Percentiles rank a stretch among this genome's conserved stretches.
phyloP scores from a whole-genome alignment of 352 stramenopile genomes.

The Phytopythium aichiense region DNA sequence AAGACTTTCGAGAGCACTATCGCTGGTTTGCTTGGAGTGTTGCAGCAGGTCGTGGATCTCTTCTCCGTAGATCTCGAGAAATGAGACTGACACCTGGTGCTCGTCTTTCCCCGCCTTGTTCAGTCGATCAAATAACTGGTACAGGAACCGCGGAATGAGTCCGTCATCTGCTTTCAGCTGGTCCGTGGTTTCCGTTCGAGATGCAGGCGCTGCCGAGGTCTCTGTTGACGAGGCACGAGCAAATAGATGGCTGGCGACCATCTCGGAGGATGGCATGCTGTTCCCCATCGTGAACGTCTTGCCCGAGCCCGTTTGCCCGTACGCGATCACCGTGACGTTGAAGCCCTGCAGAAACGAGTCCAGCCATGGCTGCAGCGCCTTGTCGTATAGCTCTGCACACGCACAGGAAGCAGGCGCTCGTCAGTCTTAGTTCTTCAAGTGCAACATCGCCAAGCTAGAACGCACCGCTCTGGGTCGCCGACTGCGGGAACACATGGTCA shows the following conservation, averaged over 20 bases:
- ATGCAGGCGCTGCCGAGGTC: constrained; percentile 8
- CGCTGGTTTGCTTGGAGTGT: constrained; percentile 19
- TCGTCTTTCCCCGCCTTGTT: constrained; percentile 25
- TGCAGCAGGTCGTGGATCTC: constrained; percentile 95
- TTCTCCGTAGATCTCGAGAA: constrained; percentile 97
- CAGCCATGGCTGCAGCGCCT: constrained; percentile 74
- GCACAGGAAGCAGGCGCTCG: not conserved
- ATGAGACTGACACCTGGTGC: constrained; percentile 74
- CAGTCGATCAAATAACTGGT: constrained; percentile 65
- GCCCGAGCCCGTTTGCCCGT: constrained; percentile 81
- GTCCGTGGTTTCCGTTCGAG: constrained; percentile 9
- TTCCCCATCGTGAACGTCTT: constrained; percentile 88
- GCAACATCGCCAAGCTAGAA: not conserved
- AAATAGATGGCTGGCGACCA: constrained; percentile 37
- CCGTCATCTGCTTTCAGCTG: constrained; percentile 54
- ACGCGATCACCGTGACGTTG: constrained; percentile 86
- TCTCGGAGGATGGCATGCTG: constrained; percentile 35
- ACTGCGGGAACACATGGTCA: constrained; percentile 73
- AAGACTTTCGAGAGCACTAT: constrained; percentile 39
- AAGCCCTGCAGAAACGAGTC: constrained; percentile 86
- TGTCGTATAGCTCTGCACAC: constrained; percentile 53
- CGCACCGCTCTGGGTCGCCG: constrained; percentile 45
- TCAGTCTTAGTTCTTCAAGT: not conserved
- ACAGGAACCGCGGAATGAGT: constrained; percentile 81
- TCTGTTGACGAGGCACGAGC: constrained; percentile 6